Evolutionary conservation across 805 yeast genomes (phyloP), one percentile per base, ranked within the genome.

Genomic region (Candida nitratophila): DNA sequence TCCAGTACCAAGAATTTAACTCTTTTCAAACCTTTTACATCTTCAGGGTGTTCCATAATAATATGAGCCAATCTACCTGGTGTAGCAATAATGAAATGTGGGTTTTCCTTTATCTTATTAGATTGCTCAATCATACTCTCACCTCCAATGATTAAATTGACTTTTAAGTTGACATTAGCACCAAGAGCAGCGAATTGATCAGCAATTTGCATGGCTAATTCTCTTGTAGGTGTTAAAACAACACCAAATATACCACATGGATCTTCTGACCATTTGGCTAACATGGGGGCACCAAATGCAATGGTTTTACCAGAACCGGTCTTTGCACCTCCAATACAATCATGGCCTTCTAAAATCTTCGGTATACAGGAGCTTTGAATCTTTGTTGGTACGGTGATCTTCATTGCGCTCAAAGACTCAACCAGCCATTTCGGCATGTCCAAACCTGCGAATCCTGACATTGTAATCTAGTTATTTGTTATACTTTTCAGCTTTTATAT

Each of bases 251-350:
- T 85, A 1, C 97, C 99, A 62, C 76, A 76, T 1, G 99, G 99
- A 60, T 93, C 98, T 51, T 83, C 85, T 0, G 97, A 86, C 96
- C 98, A 93, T 57, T 83, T 74, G 1, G 95, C 79, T 44, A 93
- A 69, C 87, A 93, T 91, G 2, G 99, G 99, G n/a, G 88, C 95
- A 1, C 91, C 98, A 73, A 93, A 93, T 1, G 98, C 96, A 20
- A 93, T 81, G 1, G 99, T 93, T 61, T 93, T 93, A 76, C 99
- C 99, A 16, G 95, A 83, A 65, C 99, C 99, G 0, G 99, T 93
- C 62, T 86, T 86, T 29, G 99, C 99, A 37, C 99, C 99, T 42
- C 99, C 99, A 42, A 93, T 91, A 65, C 96, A 90, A 61, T 90
- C 96, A 52, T 81, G 76, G 8, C 95, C 97, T 36, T 70, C 71